Evolutionary conservation across 768 basidiomycete species (phyloP).

Genomic region (Crassisporium funariophilum): DNA sequence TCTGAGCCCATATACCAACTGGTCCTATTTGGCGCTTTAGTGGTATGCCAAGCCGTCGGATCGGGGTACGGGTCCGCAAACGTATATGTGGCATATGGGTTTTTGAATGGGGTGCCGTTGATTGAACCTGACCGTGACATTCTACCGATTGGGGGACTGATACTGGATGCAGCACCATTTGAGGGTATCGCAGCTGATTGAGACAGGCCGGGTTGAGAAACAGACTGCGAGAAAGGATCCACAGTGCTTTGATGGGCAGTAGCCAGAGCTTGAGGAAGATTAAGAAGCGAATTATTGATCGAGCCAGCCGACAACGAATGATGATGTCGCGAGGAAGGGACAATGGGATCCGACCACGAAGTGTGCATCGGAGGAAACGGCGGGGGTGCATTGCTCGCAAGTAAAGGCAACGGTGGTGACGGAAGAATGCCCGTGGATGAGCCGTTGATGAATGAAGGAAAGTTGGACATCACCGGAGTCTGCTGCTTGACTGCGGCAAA

Average conservation of each 20-base stretch:
- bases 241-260: conserved; percentile 14
- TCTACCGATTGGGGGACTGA: conserved; percentile 47
- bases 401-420: conserved; percentile 3
- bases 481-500: conserved; percentile 31
- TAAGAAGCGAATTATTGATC: conserved; percentile 19
- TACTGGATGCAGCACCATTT: conserved; percentile 23
- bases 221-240: conserved; percentile 10
- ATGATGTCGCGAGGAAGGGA: conserved; percentile 34
- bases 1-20: conserved; percentile 23
- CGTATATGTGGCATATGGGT: conserved; percentile 34
- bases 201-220: conserved; percentile 16
- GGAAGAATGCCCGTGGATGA: conserved; percentile 2
- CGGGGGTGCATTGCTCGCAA: conserved; percentile 13
- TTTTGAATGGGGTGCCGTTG: conserved; percentile 42
- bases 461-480: conserved; percentile 25
- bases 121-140: conserved; percentile 63
- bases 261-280: conserved; percentile 17
- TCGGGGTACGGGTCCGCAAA: conserved; percentile 27
- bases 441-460: conserved; percentile 22
- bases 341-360: conserved; percentile 37
- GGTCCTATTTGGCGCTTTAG: conserved; percentile 14
- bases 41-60: conserved; percentile 15
- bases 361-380: conserved; percentile 31
- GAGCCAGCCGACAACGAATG: conserved; percentile 39
- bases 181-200: conserved; percentile 23